Conservation (phyloP, 2,329 filamentous ascomycete genomes). For the Cordyceps javanica region DNA sequence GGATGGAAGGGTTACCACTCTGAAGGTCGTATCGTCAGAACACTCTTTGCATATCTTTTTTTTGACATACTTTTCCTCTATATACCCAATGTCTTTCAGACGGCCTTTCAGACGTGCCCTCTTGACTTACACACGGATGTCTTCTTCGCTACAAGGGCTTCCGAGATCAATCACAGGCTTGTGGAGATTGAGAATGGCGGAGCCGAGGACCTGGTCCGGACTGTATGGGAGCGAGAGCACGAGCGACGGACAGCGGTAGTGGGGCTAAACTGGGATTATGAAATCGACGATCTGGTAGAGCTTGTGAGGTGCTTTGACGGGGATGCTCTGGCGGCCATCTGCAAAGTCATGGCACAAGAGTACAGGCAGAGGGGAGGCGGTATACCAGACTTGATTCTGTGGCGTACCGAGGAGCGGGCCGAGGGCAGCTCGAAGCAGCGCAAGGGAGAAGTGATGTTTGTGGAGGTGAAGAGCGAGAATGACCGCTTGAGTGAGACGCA, state of each 20-base stretch:
- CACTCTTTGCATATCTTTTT: conserved; percentile 84
- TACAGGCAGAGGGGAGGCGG: conserved; percentile 82
- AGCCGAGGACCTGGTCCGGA: conserved; percentile 59
- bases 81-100: conserved; percentile 95
- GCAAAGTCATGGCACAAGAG: conserved; percentile 93
- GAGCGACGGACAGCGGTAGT: conserved; percentile 77
- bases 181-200: conserved; percentile 82
- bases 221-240: conserved; percentile 62
- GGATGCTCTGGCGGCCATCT: conserved; percentile 74
- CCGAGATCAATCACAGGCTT: conserved; percentile 81
- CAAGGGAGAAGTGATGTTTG: conserved; percentile 64
- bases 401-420: conserved; percentile 45
- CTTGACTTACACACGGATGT: conserved; percentile 88
- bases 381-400: conserved; percentile 88
- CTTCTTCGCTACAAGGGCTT: conserved; percentile 80
- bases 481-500: conserved; percentile 95
- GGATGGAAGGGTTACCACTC: conserved; percentile 95
- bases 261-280: conserved; percentile 86
- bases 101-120: conserved; percentile 87
- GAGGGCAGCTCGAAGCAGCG: conserved; percentile 18
- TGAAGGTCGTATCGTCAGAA: conserved; percentile 88
- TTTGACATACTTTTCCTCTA: conserved; percentile 90
- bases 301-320: conserved; percentile 73
- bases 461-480: conserved; percentile 77
- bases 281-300: conserved; percentile 69